Percentiles rank a stretch among this genome's conserved stretches.
Conservation (phyloP, 2,329 filamentous ascomycete genomes). For the Rugonectria rugulosa region DNA sequence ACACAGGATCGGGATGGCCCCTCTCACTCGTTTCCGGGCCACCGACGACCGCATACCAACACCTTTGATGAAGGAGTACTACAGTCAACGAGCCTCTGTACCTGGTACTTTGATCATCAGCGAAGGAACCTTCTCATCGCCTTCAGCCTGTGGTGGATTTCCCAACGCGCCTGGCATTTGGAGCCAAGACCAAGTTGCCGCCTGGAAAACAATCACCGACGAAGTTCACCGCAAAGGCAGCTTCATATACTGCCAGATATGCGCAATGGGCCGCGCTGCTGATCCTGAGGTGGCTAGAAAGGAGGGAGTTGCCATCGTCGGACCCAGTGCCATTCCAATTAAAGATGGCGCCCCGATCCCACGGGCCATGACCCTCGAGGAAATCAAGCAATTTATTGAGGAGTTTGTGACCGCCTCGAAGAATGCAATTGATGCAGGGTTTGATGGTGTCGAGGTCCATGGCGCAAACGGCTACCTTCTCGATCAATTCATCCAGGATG, state of each 20-base stretch:
- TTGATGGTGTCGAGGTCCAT: slow-evolving; percentile 73
- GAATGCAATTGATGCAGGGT: slow-evolving; percentile 68
- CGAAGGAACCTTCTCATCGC: slow-evolving; percentile 54
- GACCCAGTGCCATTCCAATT: slow-evolving; percentile 43
- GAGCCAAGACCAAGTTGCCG: slow-evolving; percentile 60
- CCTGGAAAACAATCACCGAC: slow-evolving; percentile 68
- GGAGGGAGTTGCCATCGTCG: slow-evolving; percentile 39
- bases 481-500: slow-evolving; percentile 65
- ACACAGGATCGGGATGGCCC: slow-evolving; percentile 61
- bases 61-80: slow-evolving; percentile 53
- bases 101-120: slow-evolving; percentile 54
- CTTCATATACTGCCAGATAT: slow-evolving; percentile 69
- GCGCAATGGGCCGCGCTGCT: slow-evolving; percentile 65
- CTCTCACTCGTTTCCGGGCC: slow-evolving; percentile 62
- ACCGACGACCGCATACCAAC: slow-evolving; percentile 44
- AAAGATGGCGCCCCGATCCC: slow-evolving; percentile 61
- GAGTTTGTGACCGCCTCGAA: slow-evolving; percentile 62
- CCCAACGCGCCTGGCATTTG: slow-evolving; percentile 66
- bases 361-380: slow-evolving; percentile 67
- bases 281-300: slow-evolving; percentile 36
- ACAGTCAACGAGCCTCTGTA: slow-evolving; percentile 51
- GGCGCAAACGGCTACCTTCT: slow-evolving; percentile 68
- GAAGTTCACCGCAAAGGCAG: slow-evolving; percentile 69
- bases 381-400: slow-evolving; percentile 68
- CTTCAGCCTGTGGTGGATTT: slow-evolving; percentile 41